phyloP scores from a whole-genome alignment of 345 rosid species.

The Heritiera fomes region DNA sequence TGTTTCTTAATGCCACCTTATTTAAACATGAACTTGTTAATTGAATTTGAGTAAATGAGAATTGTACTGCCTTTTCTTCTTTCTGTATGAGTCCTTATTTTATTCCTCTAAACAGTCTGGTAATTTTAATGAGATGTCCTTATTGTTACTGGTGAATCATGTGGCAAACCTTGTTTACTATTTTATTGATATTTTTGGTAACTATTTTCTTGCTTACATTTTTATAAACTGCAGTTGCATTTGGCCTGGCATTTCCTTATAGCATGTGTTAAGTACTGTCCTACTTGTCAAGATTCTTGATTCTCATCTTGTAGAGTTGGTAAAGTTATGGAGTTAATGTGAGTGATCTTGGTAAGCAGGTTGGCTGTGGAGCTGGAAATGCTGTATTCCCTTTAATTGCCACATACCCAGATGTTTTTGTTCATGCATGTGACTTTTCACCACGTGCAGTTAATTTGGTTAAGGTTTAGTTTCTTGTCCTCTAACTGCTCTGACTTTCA shows the following conservation, averaged over 20 bases:
- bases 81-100: background rate
- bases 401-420: slow-evolving; percentile 67
- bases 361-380: slow-evolving; percentile 97
- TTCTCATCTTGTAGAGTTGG: background rate
- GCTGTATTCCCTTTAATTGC: slow-evolving; percentile 80
- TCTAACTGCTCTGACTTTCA: background rate
- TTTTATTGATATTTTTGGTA: background rate
- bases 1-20: background rate
- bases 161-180: background rate
- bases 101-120: background rate
- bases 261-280: background rate
- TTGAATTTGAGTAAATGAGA: background rate
- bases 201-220: background rate
- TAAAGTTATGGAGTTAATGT: background rate
- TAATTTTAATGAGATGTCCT: background rate
- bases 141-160: background rate
- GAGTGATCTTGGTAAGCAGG: slow-evolving; percentile 40
- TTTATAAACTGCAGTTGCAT: background rate
- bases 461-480: slow-evolving; percentile 55
- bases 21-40: background rate
- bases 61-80: slow-evolving; percentile 2
- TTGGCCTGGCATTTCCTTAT: background rate
- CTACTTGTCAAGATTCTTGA: background rate
- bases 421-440: slow-evolving; percentile 92
- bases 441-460: slow-evolving; percentile 83